A percentile compares a stretch with the other conserved stretches of the same genome.
phyloP scores from a whole-genome alignment of 73 alveolate species.

The Uronychia binucleata region DNA sequence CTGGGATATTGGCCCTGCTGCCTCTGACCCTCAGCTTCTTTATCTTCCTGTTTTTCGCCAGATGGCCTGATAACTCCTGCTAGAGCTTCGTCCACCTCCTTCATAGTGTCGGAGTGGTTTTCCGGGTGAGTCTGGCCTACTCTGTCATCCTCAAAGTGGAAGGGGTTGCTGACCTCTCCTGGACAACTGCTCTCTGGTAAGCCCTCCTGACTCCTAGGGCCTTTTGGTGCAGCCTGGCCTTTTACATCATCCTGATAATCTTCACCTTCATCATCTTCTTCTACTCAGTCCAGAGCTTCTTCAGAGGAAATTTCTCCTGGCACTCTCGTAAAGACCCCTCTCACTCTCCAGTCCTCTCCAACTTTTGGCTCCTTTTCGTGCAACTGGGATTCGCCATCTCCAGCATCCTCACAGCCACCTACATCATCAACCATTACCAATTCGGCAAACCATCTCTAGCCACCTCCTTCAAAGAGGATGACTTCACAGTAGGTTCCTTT shows the following conservation, averaged over 20 bases:
- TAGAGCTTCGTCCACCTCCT: not conserved
- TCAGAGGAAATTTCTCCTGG: not conserved
- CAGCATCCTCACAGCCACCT: not conserved
- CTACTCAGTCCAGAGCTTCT: not conserved
- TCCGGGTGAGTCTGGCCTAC: not conserved
- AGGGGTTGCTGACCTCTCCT: not conserved
- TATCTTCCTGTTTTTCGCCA: not conserved
- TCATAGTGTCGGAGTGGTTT: not conserved
- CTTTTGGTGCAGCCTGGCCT: not conserved
- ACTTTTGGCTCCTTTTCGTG: not conserved
- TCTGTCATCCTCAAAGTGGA: not conserved
- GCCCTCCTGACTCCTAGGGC: too few relatives aligned
- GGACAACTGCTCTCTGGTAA: not conserved
- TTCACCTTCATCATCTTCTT: not conserved
- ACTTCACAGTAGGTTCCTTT: too few relatives aligned
- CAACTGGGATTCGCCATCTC: not conserved
- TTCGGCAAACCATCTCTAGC: not conserved
- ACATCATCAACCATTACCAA: not conserved
- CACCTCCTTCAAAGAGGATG: not conserved
- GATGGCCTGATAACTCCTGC: not conserved
- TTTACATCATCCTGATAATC: not conserved
- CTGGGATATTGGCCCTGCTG: not conserved
- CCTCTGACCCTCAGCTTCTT: not conserved
- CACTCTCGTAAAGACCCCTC: not conserved
- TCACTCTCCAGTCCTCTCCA: not conserved